Evolutionary conservation across 1,139 yeast genomes (phyloP).

Genomic region (Scheffersomyces illinoinensis): DNA sequence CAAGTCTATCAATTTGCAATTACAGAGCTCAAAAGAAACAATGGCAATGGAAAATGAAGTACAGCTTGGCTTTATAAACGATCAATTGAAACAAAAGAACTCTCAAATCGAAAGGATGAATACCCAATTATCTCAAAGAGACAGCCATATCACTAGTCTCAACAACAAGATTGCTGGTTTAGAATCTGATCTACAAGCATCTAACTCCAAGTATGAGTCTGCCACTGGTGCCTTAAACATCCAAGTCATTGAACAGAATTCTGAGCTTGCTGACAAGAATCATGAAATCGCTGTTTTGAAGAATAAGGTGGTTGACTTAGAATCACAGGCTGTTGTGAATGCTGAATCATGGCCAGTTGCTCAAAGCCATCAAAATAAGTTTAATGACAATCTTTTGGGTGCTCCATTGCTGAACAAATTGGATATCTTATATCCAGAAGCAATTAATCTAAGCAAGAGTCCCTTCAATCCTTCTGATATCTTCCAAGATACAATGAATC

Average conservation of each 20-base stretch:
- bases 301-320: background rate
- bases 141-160: background rate
- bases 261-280: constrained; percentile 9
- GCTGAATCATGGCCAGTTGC: background rate
- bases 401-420: constrained; percentile 8
- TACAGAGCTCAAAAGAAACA: background rate
- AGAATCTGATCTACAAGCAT: background rate
- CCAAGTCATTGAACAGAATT: background rate
- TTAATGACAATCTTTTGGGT: constrained; percentile 2
- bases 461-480: constrained; percentile 9
- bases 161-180: background rate
- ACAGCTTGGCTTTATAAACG: background rate
- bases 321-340: background rate
- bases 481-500: constrained; percentile 6
- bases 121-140: background rate
- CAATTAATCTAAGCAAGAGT: constrained; percentile 1
- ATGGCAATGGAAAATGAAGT: background rate
- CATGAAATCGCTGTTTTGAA: constrained; percentile 3
- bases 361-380: background rate
- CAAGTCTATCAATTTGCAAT: background rate
- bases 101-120: background rate
- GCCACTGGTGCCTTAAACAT: background rate
- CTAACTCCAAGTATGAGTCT: background rate
- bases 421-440: constrained; percentile 2
- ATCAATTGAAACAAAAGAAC: background rate